phyloP scores from a whole-genome alignment of 2,329 filamentous ascomycete species.

The Zymoseptoria crescenta region DNA sequence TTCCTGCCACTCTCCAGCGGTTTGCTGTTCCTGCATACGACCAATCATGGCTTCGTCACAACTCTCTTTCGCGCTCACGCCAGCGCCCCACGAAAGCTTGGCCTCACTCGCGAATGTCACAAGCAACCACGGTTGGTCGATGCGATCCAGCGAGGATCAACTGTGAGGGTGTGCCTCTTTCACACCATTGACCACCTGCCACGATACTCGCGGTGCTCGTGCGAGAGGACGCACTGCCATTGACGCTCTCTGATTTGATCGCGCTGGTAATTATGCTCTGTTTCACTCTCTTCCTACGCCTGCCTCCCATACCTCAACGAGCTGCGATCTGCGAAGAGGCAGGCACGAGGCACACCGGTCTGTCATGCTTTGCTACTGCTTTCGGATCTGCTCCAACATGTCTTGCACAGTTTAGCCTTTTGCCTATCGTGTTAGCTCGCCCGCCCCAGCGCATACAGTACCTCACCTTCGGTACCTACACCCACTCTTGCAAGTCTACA shows the following conservation, averaged over 20 bases:
- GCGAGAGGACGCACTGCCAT: background rate
- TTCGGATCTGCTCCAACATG: background rate
- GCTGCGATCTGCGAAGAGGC: background rate
- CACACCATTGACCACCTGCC: background rate
- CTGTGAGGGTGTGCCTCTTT: background rate
- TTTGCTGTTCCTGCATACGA: background rate
- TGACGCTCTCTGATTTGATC: background rate
- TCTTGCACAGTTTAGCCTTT: background rate
- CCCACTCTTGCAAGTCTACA: background rate
- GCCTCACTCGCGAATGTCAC: background rate
- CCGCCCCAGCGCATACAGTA: background rate
- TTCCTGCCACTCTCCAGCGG: background rate
- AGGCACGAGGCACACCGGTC: background rate
- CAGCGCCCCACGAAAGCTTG: background rate
- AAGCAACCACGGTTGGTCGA: background rate
- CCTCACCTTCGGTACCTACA: background rate
- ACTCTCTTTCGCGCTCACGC: background rate
- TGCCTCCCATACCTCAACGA: background rate
- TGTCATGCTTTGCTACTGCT: background rate
- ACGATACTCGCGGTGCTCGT: background rate
- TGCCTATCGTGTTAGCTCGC: background rate
- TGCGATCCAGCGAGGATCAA: background rate
- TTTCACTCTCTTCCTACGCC: background rate
- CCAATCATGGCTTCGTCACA: background rate
- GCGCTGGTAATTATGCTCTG: background rate